Evolutionary conservation across 2,329 filamentous ascomycete genomes (phyloP).

Genomic region (Hypoxylon sp.): DNA sequence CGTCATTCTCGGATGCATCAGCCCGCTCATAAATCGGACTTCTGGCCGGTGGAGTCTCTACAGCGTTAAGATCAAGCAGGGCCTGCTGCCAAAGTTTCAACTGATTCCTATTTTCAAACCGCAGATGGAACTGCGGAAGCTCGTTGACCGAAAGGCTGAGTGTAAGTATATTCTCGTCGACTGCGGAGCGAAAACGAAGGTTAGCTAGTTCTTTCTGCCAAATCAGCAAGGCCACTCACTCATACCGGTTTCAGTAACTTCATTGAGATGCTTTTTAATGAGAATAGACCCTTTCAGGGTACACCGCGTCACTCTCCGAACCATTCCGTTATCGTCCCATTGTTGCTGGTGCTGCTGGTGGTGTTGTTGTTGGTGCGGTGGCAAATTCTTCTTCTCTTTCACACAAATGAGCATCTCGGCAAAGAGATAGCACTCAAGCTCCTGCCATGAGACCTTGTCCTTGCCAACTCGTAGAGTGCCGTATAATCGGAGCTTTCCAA

Average conservation of each 20-base stretch:
- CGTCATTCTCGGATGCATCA: slow-evolving; percentile 82
- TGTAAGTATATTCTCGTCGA: slow-evolving; percentile 85
- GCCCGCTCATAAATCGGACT: slow-evolving; percentile 80
- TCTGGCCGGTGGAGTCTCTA: slow-evolving; percentile 69
- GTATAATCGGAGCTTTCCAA: slow-evolving; percentile 89
- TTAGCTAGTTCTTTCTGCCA: slow-evolving; percentile 42
- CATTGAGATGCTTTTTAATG: slow-evolving; percentile 96
- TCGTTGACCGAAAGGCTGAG: slow-evolving; percentile 90
- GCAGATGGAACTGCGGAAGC: slow-evolving; percentile 91
- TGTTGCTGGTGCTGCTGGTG: slow-evolving; percentile 69
- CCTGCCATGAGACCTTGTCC: slow-evolving; percentile 96
- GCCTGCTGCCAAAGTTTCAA: slow-evolving; percentile 91
- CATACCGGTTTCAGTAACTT: slow-evolving; percentile 75
- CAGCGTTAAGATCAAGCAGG: slow-evolving; percentile 80
- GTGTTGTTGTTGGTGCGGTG: no score
- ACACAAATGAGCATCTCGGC: slow-evolving; percentile 99
- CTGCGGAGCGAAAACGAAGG: slow-evolving; percentile 42
- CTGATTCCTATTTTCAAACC: slow-evolving; percentile 83
- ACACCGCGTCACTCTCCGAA: slow-evolving; percentile 75
- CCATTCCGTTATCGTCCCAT: slow-evolving; percentile 68
- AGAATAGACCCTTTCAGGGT: slow-evolving; percentile 96
- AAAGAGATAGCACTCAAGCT: slow-evolving; percentile 95
- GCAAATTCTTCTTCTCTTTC: slow-evolving; percentile 85
- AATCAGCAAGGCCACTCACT: slow-evolving; percentile 47
- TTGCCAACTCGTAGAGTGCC: slow-evolving; percentile 93